Evolutionary conservation across 139 green algal genomes (phyloP).

Genomic region (Mesotaenium endlicherianum): DNA sequence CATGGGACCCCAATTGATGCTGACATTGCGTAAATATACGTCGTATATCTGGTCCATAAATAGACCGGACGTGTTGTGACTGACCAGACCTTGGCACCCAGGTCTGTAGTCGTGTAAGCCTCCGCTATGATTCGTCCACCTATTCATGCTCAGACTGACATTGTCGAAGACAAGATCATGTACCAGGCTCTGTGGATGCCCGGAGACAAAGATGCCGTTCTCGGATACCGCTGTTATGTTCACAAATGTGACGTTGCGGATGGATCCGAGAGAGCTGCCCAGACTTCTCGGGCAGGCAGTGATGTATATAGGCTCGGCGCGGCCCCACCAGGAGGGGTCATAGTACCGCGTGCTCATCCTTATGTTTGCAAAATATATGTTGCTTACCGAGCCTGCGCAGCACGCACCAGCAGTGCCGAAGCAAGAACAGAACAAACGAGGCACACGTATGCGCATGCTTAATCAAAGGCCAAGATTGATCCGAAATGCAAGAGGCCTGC

Average conservation of each 20-base stretch:
- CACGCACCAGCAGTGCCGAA: no score
- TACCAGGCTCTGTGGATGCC: background rate
- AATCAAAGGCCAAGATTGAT: no score
- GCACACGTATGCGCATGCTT: no score
- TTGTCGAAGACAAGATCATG: constrained; percentile 2
- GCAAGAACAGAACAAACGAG: no score
- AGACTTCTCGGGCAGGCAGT: background rate
- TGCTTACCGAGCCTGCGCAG: no score
- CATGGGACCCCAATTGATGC: background rate
- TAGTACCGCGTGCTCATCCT: constrained; percentile 24
- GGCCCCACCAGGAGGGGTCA: constrained; percentile 32
- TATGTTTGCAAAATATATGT: constrained; percentile 29
- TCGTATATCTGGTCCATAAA: constrained; percentile 63
- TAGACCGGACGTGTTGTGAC: background rate
- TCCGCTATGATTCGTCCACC: constrained; percentile 20
- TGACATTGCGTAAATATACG: background rate
- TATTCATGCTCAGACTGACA: background rate
- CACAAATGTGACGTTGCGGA: constrained; percentile 2
- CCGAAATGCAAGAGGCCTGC: no score
- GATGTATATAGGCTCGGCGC: constrained; percentile 37
- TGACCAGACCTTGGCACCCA: constrained; percentile 22
- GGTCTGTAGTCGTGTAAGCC: constrained; percentile 13
- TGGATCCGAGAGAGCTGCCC: background rate
- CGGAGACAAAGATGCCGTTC: constrained; percentile 37
- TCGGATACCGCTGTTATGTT: constrained; percentile 27